These are phyloP conservation scores for Ailanthus altissimus DNA, from an alignment of 345 rosid species.

Conservation along the genomic window DNA sequence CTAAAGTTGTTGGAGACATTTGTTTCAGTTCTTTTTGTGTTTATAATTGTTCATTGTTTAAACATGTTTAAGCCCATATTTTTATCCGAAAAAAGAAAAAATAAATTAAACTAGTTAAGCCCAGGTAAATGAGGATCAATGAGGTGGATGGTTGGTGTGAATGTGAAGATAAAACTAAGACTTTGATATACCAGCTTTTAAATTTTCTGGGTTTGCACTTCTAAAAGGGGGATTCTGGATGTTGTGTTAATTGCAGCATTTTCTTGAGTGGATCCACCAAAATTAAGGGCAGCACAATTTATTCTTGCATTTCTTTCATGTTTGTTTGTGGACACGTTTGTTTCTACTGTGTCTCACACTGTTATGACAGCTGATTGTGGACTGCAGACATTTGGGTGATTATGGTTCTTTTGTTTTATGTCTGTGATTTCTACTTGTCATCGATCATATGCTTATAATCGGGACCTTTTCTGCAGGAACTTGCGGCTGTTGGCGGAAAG, in stretches of 20 bases:
- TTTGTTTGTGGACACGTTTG: not conserved
- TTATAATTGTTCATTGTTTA: not conserved
- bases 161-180: no score
- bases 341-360: not conserved
- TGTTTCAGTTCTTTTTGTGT: not conserved
- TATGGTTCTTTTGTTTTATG: not conserved
- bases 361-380: not conserved
- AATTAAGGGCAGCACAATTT: not conserved
- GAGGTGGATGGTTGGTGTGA: not conserved
- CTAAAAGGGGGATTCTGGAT: not conserved
- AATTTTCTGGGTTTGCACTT: not conserved
- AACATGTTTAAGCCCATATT: not conserved
- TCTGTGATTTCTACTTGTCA: not conserved
- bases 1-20: not conserved
- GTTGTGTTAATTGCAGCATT: not conserved
- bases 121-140: not conserved
- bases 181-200: not conserved
- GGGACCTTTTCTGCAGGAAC: constrained; percentile 53
- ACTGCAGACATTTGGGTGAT: not conserved
- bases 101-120: no score
- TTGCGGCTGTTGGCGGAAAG: constrained; percentile 79
- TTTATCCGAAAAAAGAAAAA: no score
- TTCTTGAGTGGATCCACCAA: not conserved
- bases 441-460: constrained; percentile 17
- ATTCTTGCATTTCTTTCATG: constrained; percentile 7